Evolutionary conservation across 2,329 filamentous ascomycete species (phyloP), one percentile per base, ranked within the genome.

Genomic region (Rutstroemia sydowiana): DNA sequence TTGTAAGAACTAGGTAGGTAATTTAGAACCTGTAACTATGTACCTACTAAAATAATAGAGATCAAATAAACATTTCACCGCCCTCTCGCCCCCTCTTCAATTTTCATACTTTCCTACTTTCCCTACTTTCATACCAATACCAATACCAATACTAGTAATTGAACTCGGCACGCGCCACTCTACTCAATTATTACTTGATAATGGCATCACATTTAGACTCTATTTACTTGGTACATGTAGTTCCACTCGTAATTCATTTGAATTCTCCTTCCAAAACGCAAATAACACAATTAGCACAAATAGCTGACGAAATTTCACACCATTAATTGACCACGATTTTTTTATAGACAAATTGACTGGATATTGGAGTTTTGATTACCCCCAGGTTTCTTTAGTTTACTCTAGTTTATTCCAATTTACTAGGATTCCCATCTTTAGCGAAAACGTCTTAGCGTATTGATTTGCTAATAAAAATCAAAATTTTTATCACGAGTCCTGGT

Each of bases 311-410:
- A 39, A 39, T 39, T 39, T 39, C 36, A 39, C 36, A 20, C n/a
- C 32, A 11, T 16, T 16, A 16, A 11, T 18, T 18, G 10, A 39
- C 14, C 20, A 20, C 42, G 37, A 42, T 45, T 23, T 52, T 37
- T 16, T 42, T n/a, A n/a, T n/a, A n/a, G n/a, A n/a, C n/a, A 42
- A 28, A 52, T 43, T 23, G 31, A 52, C 45, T 52, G 50, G 50
- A 48, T 48, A 18, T 48, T 36, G n/a, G 44, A 48, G 36, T 52
- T 52, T 52, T 31, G 34, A 52, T 52, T 52, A 52, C 50, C 50
- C 50, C 50, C 50, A 52, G 50, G 34, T 52, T 52, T 52, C 14
- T 42, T 51, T n/a, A 36, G 23, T 18, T 26, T 26, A 26, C 23
- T 4, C 4, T 26, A 26, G 8, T 8, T 26, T 26, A n/a, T n/a